These are phyloP conservation scores for Naegleria lovaniensis DNA, from an alignment of 208 protist genomes.

Conservation along the genomic window DNA sequence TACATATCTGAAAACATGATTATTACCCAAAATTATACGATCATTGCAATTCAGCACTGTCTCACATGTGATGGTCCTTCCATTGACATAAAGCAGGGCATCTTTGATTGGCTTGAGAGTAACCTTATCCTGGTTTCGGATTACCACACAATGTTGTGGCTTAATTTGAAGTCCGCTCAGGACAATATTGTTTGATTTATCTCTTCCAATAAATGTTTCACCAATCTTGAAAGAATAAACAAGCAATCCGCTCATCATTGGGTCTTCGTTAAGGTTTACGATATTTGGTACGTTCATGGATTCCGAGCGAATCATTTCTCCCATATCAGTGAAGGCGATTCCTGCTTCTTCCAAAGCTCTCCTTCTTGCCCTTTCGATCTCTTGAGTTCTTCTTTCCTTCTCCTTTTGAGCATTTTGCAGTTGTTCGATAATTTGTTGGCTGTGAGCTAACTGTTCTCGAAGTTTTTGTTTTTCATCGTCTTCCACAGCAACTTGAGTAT, in stretches of 20 bases:
- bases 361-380: neutral
- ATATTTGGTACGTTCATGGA: neutral
- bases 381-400: constrained; percentile 1
- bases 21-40: constrained; percentile 47
- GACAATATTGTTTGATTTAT: neutral
- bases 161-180: constrained; percentile 29
- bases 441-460: neutral
- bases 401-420: constrained; percentile 1
- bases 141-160: constrained; percentile 37
- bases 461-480: constrained; percentile 13
- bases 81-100: constrained; percentile 47
- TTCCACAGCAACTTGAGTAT: neutral
- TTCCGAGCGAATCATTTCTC: neutral
- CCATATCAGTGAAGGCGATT: neutral
- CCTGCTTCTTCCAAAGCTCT: constrained; percentile 10
- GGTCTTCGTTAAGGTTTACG: constrained; percentile 43
- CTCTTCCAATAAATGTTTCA: constrained; percentile 32
- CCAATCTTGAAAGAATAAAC: constrained; percentile 42
- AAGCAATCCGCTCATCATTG: constrained; percentile 34
- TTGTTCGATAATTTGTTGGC: constrained; percentile 22
- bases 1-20: constrained; percentile 50
- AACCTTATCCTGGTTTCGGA: neutral
- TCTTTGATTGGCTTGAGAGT: neutral
- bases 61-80: constrained; percentile 32
- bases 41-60: constrained; percentile 28